These are phyloP conservation scores for Lotmaria passim DNA, from an alignment of 208 protist species.

Conservation along the genomic window DNA sequence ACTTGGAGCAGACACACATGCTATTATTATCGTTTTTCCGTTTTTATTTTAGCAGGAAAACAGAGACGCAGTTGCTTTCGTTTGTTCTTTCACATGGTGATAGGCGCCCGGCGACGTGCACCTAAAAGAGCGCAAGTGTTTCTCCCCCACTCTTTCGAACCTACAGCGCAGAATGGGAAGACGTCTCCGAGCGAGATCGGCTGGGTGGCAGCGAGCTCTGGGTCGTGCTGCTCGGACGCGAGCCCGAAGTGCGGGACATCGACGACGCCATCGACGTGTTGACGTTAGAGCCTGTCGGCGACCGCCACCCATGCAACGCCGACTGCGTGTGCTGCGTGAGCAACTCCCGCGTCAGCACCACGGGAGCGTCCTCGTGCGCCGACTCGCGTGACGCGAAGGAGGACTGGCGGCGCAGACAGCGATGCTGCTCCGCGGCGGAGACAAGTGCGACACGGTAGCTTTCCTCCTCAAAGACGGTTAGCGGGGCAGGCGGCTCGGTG, in stretches of 20 bases:
- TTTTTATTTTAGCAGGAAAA: too few relatives aligned
- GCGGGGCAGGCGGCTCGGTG: constrained; percentile 1
- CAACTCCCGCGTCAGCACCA: constrained; percentile 33
- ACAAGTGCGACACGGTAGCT: constrained; percentile 30
- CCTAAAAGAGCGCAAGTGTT: too few relatives aligned
- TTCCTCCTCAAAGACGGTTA: constrained; percentile 35
- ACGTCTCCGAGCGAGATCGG: neutral
- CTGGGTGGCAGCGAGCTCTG: neutral
- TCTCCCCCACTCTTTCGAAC: neutral
- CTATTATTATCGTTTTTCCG: too few relatives aligned
- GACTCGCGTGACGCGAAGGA: neutral
- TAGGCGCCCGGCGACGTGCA: too few relatives aligned
- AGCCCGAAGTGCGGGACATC: neutral
- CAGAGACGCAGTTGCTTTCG: too few relatives aligned
- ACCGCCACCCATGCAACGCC: constrained; percentile 18
- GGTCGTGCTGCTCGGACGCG: constrained; percentile 10
- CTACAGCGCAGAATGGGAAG: neutral
- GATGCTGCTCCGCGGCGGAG: constrained; percentile 10
- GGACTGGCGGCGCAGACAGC: neutral
- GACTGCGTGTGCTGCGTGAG: constrained; percentile 36
- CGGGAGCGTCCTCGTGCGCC: neutral
- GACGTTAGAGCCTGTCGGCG: neutral
- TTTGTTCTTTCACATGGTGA: too few relatives aligned
- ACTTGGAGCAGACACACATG: too few relatives aligned
- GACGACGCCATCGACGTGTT: neutral